phyloP scores from a whole-genome alignment of 768 basidiomycete species.

The Hericium rajendrae region DNA sequence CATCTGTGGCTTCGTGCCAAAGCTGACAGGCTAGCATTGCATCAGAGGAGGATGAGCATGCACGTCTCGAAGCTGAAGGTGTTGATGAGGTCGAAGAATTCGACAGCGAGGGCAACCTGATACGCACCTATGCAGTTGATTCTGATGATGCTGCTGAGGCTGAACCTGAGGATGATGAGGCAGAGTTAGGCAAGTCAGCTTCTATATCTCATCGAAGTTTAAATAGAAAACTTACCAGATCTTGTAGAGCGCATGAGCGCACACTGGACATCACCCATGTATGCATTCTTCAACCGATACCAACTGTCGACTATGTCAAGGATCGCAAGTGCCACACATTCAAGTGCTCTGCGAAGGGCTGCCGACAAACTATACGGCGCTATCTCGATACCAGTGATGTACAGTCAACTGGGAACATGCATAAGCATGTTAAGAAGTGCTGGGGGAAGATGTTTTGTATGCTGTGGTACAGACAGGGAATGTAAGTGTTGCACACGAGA shows the following conservation, averaged over 20 bases:
- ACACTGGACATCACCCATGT: slow-evolving; percentile 19
- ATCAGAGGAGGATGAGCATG: too few relatives aligned
- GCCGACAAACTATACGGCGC: slow-evolving; percentile 8
- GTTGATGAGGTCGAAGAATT: too few relatives aligned
- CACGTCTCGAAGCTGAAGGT: too few relatives aligned
- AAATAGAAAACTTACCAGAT: too few relatives aligned
- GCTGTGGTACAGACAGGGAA: neutral
- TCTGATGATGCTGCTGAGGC: too few relatives aligned
- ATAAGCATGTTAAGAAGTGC: neutral
- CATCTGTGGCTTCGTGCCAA: too few relatives aligned
- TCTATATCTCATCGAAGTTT: too few relatives aligned
- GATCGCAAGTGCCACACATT: slow-evolving; percentile 17
- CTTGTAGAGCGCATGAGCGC: neutral
- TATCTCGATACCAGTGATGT: slow-evolving; percentile 20
- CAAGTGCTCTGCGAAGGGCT: slow-evolving; percentile 15
- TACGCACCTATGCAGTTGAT: too few relatives aligned
- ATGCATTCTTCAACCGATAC: slow-evolving; percentile 18
- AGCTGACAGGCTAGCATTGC: too few relatives aligned
- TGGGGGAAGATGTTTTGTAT: neutral
- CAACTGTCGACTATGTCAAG: slow-evolving; percentile 11
- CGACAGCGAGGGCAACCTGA: too few relatives aligned
- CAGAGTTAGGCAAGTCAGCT: too few relatives aligned
- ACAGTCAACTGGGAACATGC: slow-evolving; percentile 6
- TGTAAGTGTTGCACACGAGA: neutral
- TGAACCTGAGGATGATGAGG: too few relatives aligned